Evolutionary conservation across 768 basidiomycete genomes (phyloP), one percentile per base, ranked within the genome.

Genomic region (Boletus insuetus): DNA sequence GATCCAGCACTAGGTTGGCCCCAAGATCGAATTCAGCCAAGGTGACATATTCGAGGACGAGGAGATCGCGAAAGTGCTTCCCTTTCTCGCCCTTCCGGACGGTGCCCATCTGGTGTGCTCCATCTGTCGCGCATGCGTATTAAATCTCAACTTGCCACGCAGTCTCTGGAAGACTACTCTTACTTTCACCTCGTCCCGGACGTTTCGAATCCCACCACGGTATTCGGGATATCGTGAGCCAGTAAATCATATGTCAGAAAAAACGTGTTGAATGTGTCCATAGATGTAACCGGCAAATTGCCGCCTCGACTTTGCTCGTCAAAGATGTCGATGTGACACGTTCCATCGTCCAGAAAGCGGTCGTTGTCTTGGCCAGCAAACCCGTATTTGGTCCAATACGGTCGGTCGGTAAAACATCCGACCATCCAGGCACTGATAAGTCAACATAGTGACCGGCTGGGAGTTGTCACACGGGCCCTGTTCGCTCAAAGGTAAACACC

Each of bases 301-400:
- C 91, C 11, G 78, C 94, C 2, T 80, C 87, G 0, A 79, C 85
- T 22, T 79, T 99, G 29, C 75, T 93, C 5, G 86, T 89, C 45
- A 89, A 87, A 66, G 81, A 84, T 38, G 76, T 82, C 3, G 95
- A 97, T 59, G 91, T 98, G 17, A 98, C 97, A 6, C 85, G 97
- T 16, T 93, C 90, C 6, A 98, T 88, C 10, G 97, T 99, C 0
- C 97, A 99, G 71, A 99, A 98, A 69, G 95, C 97, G 0, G 91
- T 99, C 4, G 93, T 98, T 0, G 91, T 99, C 3, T 77, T 99
- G 35, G 94, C 93, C 4, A 83, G 87, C 13, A 90, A 91, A 66
- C 93, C 94, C 0, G 82, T 95, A 3, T 96, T 96, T 65, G 97
- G 97, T 13, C 93, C 94, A 11, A 92, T 98, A 72, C 84, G 95